Evolutionary conservation across 2,329 filamentous ascomycete species (phyloP).

Genomic region (Cladobotryum mycophilum): DNA sequence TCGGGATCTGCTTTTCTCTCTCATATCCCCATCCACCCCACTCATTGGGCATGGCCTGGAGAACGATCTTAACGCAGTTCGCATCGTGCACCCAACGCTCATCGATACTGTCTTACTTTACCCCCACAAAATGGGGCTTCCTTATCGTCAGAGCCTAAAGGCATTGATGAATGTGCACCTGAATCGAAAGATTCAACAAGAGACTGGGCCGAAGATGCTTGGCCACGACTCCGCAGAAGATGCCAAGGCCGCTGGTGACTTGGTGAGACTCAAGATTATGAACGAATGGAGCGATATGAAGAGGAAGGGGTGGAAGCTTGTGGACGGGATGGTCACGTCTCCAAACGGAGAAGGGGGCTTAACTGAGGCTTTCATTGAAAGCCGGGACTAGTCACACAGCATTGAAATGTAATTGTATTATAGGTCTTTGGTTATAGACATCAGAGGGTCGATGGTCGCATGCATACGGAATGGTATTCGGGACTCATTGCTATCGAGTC

Average conservation of each 20-base stretch:
- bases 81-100: slow-evolving; percentile 77
- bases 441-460: too few relatives aligned
- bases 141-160: slow-evolving; percentile 72
- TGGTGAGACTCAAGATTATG: slow-evolving; percentile 66
- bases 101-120: slow-evolving; percentile 83
- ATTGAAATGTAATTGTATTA: too few relatives aligned
- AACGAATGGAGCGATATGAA: slow-evolving; percentile 65
- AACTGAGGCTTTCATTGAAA: slow-evolving; percentile 35
- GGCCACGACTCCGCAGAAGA: slow-evolving; percentile 95
- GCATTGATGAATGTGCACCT: slow-evolving; percentile 64
- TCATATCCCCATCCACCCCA: slow-evolving; percentile 70
- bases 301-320: slow-evolving; percentile 59
- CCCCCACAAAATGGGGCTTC: slow-evolving; percentile 70
- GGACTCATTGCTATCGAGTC: too few relatives aligned
- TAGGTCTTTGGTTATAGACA: too few relatives aligned
- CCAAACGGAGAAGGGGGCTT: slow-evolving; percentile 28
- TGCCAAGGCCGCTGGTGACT: slow-evolving; percentile 78
- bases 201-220: slow-evolving; percentile 38
- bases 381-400: slow-evolving; percentile 3
- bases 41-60: slow-evolving; percentile 91
- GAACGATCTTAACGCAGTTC: slow-evolving; percentile 83
- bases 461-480: too few relatives aligned
- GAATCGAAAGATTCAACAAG: slow-evolving; percentile 71
- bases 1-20: slow-evolving; percentile 67
- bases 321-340: slow-evolving; percentile 40